Base-by-base conservation (phyloP, 805 yeast genomes). In the Priceomyces fermenticarens region DNA sequence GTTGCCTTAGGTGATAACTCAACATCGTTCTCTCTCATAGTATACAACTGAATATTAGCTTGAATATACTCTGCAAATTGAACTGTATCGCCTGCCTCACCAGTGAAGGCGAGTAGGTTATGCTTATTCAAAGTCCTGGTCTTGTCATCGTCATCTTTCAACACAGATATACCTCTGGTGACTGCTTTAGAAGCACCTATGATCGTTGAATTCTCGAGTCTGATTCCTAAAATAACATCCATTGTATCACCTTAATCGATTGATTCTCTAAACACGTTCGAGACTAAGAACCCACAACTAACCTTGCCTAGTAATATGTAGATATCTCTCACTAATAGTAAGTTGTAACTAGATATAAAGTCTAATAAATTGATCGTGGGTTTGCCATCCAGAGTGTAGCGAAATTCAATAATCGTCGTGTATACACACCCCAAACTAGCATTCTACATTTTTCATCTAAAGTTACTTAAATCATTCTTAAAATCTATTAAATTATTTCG, bases 31-130 rank as follows among this genome's bases (percentile, higher is more conserved):
- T 91, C 91, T 52, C 98, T 78, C 77, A 90, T 88, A 32, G 86
- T 79, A 62, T 86, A 84, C 44, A 93, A 75, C 62, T 87, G 95
- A 50, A 89, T 80, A 58, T 93, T 93, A 34, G 96, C 99, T 62
- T 88, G 93, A 47, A 91, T 80, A 57, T 83, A 88, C 60, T 93
- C 98, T 29, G 97, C 95, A 68, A 93, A 93, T 60, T 90, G 93
- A 5, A 84, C 88, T 42, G 97, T 87, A 60, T 93, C 99, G 46
- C 99, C 99, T 3, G 97, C 77, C 62, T 93, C 99, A 42, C 99
- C 99, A 1, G 95, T 84, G 68, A 70, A 90, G 32, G 97, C 96
- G 70, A 93, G 75, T 52, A 90, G 69, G 40, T 86, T 78, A 59
- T 85, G 91, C 30, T 81, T 75, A 52, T 87, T 87, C 53, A 91